phyloP scores from a whole-genome alignment of 345 rosid genomes.

The Bruguiera gymnorhiza region DNA sequence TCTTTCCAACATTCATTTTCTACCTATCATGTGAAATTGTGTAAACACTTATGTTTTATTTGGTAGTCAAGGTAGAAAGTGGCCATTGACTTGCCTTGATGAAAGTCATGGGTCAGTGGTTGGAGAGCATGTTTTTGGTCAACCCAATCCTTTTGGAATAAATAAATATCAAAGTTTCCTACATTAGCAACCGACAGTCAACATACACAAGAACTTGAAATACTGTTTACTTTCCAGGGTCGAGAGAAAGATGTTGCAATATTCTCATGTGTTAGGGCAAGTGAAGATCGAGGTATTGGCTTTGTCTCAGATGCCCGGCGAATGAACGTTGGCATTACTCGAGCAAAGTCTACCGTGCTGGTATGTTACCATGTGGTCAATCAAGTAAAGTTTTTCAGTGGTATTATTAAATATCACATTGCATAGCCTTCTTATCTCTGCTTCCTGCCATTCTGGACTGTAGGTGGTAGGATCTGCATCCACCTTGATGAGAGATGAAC shows the following conservation, averaged over 20 bases:
- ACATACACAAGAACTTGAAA: conserved; percentile 1
- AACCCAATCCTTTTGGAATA: neutral
- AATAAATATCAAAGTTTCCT: neutral
- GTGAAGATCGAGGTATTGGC: conserved; percentile 59
- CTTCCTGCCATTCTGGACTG: conserved; percentile 10
- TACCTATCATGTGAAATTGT: neutral
- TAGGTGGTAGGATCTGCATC: conserved; percentile 92
- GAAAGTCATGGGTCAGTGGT: neutral
- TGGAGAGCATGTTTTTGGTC: neutral
- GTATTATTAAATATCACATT: neutral
- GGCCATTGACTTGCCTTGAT: too few relatives aligned
- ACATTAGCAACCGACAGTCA: neutral
- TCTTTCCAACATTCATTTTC: neutral
- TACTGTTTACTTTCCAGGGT: conserved; percentile 47
- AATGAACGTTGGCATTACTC: conserved; percentile 95
- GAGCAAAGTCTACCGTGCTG: conserved; percentile 90
- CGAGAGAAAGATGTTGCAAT: conserved; percentile 94
- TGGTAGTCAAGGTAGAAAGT: too few relatives aligned
- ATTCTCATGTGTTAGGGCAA: conserved; percentile 93
- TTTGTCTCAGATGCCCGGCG: conserved; percentile 81
- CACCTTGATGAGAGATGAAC: conserved; percentile 64
- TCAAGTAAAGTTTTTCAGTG: neutral
- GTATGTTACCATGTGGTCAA: conserved; percentile 33
- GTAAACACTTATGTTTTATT: too few relatives aligned
- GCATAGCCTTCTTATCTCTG: neutral